Percentiles rank a stretch among this genome's conserved stretches.
phyloP scores from a whole-genome alignment of 441 rosid species.

The Aquilaria agallochum region DNA sequence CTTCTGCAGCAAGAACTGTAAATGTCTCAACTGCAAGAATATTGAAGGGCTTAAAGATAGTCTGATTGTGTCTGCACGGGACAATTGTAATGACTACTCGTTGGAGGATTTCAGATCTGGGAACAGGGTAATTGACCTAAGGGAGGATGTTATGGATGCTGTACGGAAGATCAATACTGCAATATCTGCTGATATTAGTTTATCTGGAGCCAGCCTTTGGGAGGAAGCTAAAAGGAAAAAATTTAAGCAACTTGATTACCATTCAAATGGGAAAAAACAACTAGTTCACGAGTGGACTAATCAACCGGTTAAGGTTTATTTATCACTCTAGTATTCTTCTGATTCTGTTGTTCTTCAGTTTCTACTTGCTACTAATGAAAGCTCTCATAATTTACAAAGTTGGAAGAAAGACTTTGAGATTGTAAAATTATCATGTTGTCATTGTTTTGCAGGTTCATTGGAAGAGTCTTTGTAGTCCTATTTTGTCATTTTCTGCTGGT shows the following conservation, averaged over 20 bases:
- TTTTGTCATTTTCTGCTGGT: slow-evolving; percentile 22
- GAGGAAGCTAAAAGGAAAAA: slow-evolving; percentile 46
- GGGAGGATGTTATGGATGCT: slow-evolving; percentile 9
- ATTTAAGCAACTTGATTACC: slow-evolving; percentile 23
- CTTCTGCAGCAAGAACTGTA: slow-evolving; percentile 55
- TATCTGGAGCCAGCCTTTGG: slow-evolving; percentile 29
- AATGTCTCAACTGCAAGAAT: slow-evolving; percentile 47
- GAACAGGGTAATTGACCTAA: slow-evolving; percentile 12
- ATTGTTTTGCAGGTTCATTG: slow-evolving; percentile 27
- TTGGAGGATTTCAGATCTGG: slow-evolving; percentile 21
- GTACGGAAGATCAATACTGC: slow-evolving; percentile 28
- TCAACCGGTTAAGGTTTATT: slow-evolving; percentile 13
- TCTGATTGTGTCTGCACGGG: slow-evolving; percentile 11
- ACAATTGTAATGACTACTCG: slow-evolving; percentile 12
- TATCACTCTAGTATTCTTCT: slow-evolving; percentile 9
- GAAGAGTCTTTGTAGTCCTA: slow-evolving; percentile 16
- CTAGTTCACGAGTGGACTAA: slow-evolving; percentile 22
- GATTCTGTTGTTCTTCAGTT: slow-evolving; percentile 1
- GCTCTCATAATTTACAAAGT: background rate
- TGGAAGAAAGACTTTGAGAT: background rate
- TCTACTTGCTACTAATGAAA: background rate
- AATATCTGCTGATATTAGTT: slow-evolving; percentile 30
- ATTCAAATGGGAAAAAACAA: slow-evolving; percentile 23
- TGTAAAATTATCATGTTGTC: slow-evolving; percentile 1
- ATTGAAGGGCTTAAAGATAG: slow-evolving; percentile 7